These are phyloP conservation scores for Ilex aquifolium DNA, from an alignment of 257 asterid genomes.

Conservation along the genomic window DNA sequence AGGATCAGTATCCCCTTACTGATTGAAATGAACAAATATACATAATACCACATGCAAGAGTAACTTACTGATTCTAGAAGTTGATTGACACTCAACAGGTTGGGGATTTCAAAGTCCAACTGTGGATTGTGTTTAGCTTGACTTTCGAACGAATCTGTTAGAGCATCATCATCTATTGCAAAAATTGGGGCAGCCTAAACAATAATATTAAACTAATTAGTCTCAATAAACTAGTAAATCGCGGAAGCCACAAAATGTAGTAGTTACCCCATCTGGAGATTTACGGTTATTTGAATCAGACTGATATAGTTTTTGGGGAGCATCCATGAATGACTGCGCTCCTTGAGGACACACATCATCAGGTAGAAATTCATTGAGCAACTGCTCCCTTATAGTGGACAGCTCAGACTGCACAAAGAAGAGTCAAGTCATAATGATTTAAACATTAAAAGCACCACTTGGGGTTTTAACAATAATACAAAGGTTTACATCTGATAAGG, in stretches of 20 bases:
- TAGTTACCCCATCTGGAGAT: conserved; percentile 34
- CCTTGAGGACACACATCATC: conserved; percentile 58
- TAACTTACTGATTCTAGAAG: conserved; percentile 89
- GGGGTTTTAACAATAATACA: background rate
- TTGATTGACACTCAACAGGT: conserved; percentile 76
- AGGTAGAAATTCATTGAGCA: conserved; percentile 63
- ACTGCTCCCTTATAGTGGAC: conserved; percentile 41
- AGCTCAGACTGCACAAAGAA: conserved; percentile 48
- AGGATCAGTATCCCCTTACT: too few species aligned
- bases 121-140: conserved; percentile 27
- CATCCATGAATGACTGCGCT: conserved; percentile 37
- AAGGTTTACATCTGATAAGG: conserved; percentile 40
- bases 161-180: conserved; percentile 42
- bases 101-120: conserved; percentile 46
- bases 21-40: background rate
- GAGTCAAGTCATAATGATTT: background rate
- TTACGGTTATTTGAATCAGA: conserved; percentile 26
- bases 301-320: conserved; percentile 26
- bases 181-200: conserved; percentile 44
- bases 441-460: too few species aligned
- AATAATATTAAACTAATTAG: conserved; percentile 2
- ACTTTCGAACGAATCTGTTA: conserved; percentile 37
- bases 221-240: too few species aligned
- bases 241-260: background rate
- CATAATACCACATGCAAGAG: conserved; percentile 5